Evolutionary conservation across 495 filamentous ascomycete genomes (phyloP).

Genomic region (Geoglossum glabrum): DNA sequence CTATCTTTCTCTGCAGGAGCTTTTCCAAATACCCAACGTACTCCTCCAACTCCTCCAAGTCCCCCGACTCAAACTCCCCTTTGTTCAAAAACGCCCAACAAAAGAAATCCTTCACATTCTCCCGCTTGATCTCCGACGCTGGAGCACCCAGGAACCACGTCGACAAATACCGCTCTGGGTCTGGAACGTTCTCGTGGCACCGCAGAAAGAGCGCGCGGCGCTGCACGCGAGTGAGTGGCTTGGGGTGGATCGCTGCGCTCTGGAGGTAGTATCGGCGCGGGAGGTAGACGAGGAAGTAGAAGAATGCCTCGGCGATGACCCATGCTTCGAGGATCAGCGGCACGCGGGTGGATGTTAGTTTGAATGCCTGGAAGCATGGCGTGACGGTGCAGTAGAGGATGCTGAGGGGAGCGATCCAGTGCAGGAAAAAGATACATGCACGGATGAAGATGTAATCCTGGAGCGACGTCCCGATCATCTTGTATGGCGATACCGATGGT

Average conservation of each 20-base stretch:
- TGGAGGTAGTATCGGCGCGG: slow-evolving; percentile 31
- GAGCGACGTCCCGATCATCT: slow-evolving; percentile 17
- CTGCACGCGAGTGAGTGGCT: slow-evolving; percentile 19
- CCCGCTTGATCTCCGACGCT: slow-evolving; percentile 34
- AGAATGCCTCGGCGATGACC: slow-evolving; percentile 26
- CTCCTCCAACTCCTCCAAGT: slow-evolving; percentile 36
- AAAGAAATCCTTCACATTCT: slow-evolving; percentile 45
- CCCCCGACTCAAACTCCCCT: slow-evolving; percentile 15
- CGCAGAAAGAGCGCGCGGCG: slow-evolving; percentile 30
- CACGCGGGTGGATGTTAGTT: slow-evolving; percentile 12
- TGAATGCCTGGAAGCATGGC: slow-evolving; percentile 17
- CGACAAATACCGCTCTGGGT: slow-evolving; percentile 33
- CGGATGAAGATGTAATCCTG: slow-evolving; percentile 25
- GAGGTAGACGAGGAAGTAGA: slow-evolving; percentile 32
- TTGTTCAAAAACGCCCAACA: slow-evolving; percentile 38
- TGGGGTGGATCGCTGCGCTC: slow-evolving; percentile 30
- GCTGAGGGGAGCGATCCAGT: slow-evolving; percentile 31
- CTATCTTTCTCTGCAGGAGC: slow-evolving; percentile 25
- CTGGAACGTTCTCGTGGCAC: slow-evolving; percentile 31
- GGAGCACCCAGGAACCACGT: slow-evolving; percentile 46
- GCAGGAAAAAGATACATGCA: slow-evolving; percentile 27
- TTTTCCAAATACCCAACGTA: slow-evolving; percentile 30
- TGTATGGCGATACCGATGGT: background rate
- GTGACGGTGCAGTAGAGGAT: slow-evolving; percentile 20
- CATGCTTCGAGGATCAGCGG: slow-evolving; percentile 18